Percentiles rank a stretch among this genome's conserved stretches.
Conservation (phyloP, 345 rosid species). For the Linum tenue region DNA sequence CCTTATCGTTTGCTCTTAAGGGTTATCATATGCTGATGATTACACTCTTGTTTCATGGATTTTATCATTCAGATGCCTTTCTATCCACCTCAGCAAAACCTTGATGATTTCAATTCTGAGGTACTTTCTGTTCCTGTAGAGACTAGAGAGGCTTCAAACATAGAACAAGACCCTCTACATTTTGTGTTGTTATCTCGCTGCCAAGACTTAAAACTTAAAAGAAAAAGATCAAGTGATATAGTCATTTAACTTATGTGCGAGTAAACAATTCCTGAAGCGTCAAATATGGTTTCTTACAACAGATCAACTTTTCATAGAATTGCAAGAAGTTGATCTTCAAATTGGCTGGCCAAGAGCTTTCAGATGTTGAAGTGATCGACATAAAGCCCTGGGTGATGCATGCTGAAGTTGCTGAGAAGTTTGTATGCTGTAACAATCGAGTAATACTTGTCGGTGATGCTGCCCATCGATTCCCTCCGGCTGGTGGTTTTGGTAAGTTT, state of each 20-base stretch:
- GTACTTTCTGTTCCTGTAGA: constrained; percentile 26
- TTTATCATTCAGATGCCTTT: constrained; percentile 55
- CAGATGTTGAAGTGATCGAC: constrained; percentile 63
- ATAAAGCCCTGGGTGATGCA: constrained; percentile 97
- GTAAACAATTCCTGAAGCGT: not conserved
- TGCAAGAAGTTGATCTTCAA: constrained; percentile 68
- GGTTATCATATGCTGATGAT: not conserved
- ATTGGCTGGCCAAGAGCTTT: constrained; percentile 79
- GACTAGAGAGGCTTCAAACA: not conserved
- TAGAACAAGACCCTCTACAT: not conserved
- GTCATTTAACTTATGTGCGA: no score
- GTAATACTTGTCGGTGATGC: constrained; percentile 90
- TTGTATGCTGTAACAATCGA: constrained; percentile 43
- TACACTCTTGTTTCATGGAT: constrained; percentile 6
- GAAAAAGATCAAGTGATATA: no score
- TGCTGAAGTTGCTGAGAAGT: constrained; percentile 93
- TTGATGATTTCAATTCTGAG: constrained; percentile 64
- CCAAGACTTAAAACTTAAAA: no score
- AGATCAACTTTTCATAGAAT: constrained; percentile 51
- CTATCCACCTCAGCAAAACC: constrained; percentile 89
- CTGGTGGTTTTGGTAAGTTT: constrained; percentile 93
- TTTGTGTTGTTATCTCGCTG: no score
- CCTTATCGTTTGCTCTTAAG: constrained; percentile 5
- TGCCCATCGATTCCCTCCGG: constrained; percentile 92
- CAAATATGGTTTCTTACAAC: constrained; percentile 27